Percentiles rank a stretch among this genome's conserved stretches.
These are phyloP conservation scores for Cicer bijugum DNA, from an alignment of 306 rosid species.

Conservation along the genomic window DNA sequence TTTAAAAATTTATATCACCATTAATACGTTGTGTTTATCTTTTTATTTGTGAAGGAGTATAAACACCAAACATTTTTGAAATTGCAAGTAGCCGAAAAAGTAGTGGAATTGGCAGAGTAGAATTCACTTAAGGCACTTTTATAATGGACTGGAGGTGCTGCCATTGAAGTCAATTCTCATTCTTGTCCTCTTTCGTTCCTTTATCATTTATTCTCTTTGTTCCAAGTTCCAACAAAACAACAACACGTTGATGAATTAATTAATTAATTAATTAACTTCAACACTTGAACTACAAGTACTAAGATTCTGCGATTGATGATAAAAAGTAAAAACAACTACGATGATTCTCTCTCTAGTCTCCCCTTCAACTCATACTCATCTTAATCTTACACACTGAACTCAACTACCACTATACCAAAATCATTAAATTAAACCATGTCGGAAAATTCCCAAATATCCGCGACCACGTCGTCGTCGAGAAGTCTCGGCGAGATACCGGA, in stretches of 20 bases:
- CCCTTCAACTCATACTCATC: background rate
- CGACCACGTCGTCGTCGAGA: slow-evolving; percentile 54
- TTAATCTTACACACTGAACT: background rate
- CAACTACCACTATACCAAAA: background rate
- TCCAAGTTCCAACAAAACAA: slow-evolving; percentile 32
- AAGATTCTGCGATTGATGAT: background rate
- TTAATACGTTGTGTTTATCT: too few relatives aligned
- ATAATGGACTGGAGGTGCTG: too few relatives aligned
- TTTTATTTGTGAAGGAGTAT: too few relatives aligned
- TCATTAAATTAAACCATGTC: slow-evolving; percentile 50
- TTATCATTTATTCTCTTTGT: slow-evolving; percentile 40
- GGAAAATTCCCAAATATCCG: slow-evolving; percentile 50
- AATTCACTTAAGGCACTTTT: too few relatives aligned
- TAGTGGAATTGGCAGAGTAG: too few relatives aligned
- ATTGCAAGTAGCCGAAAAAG: too few relatives aligned
- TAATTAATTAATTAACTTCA: slow-evolving; percentile 11
- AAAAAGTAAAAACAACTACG: background rate
- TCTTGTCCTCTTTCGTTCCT: slow-evolving; percentile 13
- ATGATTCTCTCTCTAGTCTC: slow-evolving; percentile 15
- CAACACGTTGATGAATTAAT: background rate
- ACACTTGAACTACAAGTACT: background rate
- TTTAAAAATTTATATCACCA: too few relatives aligned
- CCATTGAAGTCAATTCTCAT: background rate
- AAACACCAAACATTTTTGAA: too few relatives aligned
- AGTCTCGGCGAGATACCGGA: slow-evolving; percentile 65